These are phyloP conservation scores for Alloteropsis semialata DNA, from an alignment of 176 grass and related monocot genomes.

Conservation along the genomic window DNA sequence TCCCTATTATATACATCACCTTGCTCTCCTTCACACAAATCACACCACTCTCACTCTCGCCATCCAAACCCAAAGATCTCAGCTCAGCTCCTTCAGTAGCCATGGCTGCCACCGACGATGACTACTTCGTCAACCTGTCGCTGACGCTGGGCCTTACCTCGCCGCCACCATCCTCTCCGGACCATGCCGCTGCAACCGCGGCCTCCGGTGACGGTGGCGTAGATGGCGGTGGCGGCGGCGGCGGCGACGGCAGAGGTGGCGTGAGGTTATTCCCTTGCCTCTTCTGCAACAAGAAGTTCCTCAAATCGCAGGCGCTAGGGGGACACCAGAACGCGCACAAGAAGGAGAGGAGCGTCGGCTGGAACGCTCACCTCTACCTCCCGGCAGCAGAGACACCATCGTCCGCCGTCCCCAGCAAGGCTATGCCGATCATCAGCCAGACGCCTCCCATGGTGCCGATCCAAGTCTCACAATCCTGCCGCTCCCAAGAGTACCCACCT, in stretches of 20 bases:
- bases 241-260: not conserved
- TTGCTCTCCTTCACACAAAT: not conserved
- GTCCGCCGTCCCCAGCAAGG: not conserved
- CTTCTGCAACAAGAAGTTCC: slow-evolving; percentile 98
- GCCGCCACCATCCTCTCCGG: not conserved
- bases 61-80: not conserved
- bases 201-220: not conserved
- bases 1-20: slow-evolving; percentile 16
- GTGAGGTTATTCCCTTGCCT: slow-evolving; percentile 92
- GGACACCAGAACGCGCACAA: slow-evolving; percentile 99
- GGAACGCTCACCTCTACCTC: slow-evolving; percentile 80
- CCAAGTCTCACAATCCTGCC: slow-evolving; percentile 46
- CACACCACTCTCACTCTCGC: not conserved
- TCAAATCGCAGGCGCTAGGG: slow-evolving; percentile 94
- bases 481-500: not conserved
- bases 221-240: not conserved
- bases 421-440: not conserved
- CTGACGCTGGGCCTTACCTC: slow-evolving; percentile 34
- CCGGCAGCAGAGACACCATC: not conserved
- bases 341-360: slow-evolving; percentile 72
- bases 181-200: not conserved
- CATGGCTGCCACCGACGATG: no score
- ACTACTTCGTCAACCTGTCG: slow-evolving; percentile 31
- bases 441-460: not conserved
- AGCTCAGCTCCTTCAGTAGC: not conserved